phyloP scores from a whole-genome alignment of 2,329 filamentous ascomycete species.

The Cytospora schulzeri region DNA sequence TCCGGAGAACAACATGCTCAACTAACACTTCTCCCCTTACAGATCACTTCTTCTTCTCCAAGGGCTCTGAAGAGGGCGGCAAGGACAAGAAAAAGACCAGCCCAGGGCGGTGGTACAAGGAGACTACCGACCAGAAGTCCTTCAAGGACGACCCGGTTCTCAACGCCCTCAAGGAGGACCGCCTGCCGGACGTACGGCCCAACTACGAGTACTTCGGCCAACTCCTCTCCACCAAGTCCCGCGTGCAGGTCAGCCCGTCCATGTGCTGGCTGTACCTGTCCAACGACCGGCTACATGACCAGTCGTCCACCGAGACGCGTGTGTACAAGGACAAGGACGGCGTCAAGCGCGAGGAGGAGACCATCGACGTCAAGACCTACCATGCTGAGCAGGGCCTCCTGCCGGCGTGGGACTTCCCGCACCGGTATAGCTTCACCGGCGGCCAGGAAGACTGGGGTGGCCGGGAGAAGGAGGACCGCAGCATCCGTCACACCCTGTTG shows the following conservation, averaged over 20 bases:
- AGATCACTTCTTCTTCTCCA: conserved; percentile 65
- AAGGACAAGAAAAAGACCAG: conserved; percentile 39
- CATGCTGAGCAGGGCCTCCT: conserved; percentile 32
- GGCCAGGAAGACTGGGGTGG: conserved; percentile 50
- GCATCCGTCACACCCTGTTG: conserved; percentile 52
- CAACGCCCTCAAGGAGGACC: conserved; percentile 59
- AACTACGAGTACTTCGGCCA: conserved; percentile 65
- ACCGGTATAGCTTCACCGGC: conserved; percentile 58
- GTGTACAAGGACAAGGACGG: conserved; percentile 19
- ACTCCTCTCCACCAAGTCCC: conserved; percentile 55
- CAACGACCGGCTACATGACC: conserved; percentile 50
- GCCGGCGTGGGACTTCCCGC: conserved; percentile 54
- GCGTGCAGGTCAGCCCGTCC: conserved; percentile 58
- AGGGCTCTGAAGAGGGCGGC: conserved; percentile 55
- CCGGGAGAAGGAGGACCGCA: conserved; percentile 37
- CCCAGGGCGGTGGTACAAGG: conserved; percentile 27
- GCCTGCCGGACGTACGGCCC: conserved; percentile 59
- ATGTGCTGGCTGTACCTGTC: conserved; percentile 62
- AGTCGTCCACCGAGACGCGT: conserved; percentile 30
- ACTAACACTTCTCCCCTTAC: conserved; percentile 27
- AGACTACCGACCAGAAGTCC: conserved; percentile 49
- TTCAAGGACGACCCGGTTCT: conserved; percentile 69
- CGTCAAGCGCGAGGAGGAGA: conserved; percentile 19
- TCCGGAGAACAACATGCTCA: background rate
- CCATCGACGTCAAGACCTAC: conserved; percentile 24